phyloP scores from a whole-genome alignment of 306 rosid species.

The Cucurbita moschata region DNA sequence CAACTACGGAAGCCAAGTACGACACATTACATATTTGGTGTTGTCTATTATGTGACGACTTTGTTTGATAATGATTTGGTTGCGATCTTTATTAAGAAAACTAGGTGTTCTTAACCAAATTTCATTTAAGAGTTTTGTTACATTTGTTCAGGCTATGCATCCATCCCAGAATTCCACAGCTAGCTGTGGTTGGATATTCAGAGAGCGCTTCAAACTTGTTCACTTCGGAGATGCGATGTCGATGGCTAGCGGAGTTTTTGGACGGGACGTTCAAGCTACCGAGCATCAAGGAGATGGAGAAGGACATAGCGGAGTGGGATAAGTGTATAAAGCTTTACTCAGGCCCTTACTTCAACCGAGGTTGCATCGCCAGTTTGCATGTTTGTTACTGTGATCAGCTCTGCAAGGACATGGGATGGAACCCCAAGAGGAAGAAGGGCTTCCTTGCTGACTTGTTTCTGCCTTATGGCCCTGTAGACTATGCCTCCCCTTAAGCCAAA shows the following conservation, averaged over 20 bases:
- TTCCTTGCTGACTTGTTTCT: constrained; percentile 39
- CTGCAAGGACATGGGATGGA: constrained; percentile 69
- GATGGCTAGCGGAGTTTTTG: constrained; percentile 53
- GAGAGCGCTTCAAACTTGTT: constrained; percentile 29
- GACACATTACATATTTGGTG: too few species aligned
- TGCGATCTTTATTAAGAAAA: too few species aligned
- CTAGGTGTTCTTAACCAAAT: too few species aligned
- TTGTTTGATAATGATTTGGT: too few species aligned
- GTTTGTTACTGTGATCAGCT: constrained; percentile 42
- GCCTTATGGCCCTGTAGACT: constrained; percentile 55
- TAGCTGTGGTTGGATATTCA: constrained; percentile 38
- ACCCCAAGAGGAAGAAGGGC: constrained; percentile 42
- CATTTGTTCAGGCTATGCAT: constrained; percentile 20
- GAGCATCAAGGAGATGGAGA: constrained; percentile 43
- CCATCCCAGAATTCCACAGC: constrained; percentile 29
- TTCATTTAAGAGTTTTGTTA: not conserved
- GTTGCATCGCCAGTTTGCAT: constrained; percentile 32
- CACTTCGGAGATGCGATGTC: constrained; percentile 52
- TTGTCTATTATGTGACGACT: too few species aligned
- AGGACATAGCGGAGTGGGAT: constrained; percentile 33
- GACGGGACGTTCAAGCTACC: constrained; percentile 42
- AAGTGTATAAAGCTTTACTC: constrained; percentile 19
- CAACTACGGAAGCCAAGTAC: too few species aligned
- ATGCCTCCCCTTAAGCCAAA: constrained; percentile 10
- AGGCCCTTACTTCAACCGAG: constrained; percentile 26